phyloP scores from a whole-genome alignment of 345 rosid genomes.

The Camelina sativa region DNA sequence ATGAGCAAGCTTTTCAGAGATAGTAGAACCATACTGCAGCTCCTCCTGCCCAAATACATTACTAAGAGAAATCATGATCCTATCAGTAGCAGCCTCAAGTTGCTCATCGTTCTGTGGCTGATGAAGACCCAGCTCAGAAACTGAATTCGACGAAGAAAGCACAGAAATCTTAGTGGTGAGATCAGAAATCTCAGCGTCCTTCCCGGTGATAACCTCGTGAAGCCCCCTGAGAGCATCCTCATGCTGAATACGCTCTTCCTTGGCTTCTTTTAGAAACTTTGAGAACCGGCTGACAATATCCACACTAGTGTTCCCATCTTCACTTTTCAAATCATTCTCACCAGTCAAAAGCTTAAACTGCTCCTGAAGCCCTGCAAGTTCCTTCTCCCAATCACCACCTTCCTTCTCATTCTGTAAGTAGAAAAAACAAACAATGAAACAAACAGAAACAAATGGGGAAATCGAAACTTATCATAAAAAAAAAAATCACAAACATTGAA shows the following conservation, averaged over 20 bases:
- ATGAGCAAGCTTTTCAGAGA: slow-evolving; percentile 54
- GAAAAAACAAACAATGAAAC: slow-evolving; percentile 25
- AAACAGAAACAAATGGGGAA: not conserved
- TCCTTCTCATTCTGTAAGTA: slow-evolving; percentile 63
- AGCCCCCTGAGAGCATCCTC: slow-evolving; percentile 55
- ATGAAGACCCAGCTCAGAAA: slow-evolving; percentile 26
- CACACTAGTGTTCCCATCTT: slow-evolving; percentile 42
- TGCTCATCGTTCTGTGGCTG: slow-evolving; percentile 46
- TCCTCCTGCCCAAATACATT: slow-evolving; percentile 62
- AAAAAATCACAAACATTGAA: slow-evolving; percentile 47
- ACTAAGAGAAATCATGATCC: slow-evolving; percentile 66
- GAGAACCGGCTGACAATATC: slow-evolving; percentile 58
- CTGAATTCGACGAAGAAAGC: slow-evolving; percentile 43
- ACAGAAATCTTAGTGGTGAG: slow-evolving; percentile 60
- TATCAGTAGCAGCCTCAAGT: slow-evolving; percentile 58
- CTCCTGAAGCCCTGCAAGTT: slow-evolving; percentile 48
- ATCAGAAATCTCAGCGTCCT: slow-evolving; percentile 64
- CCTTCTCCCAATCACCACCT: slow-evolving; percentile 39
- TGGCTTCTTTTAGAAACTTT: slow-evolving; percentile 46
- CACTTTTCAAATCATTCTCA: slow-evolving; percentile 35
- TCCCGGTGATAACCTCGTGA: slow-evolving; percentile 44
- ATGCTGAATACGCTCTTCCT: slow-evolving; percentile 51
- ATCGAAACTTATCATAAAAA: not conserved
- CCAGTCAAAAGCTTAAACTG: slow-evolving; percentile 53
- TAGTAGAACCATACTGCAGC: slow-evolving; percentile 55